Base-by-base conservation (phyloP, 805 yeast genomes). In the Lachancea meyersii region DNA sequence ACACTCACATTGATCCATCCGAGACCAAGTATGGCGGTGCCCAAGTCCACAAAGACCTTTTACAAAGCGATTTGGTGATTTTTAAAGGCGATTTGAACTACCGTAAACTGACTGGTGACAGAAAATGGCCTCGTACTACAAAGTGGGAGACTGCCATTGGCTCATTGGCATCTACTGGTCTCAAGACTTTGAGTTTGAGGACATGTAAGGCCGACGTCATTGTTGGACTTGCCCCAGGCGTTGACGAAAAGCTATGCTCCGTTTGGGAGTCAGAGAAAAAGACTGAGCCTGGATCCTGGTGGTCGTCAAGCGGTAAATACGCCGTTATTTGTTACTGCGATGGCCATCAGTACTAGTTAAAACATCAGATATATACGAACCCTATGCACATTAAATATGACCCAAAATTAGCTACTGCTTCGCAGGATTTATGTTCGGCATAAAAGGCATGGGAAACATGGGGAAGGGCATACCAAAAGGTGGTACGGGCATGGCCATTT, bases 1-100 rank as follows among this genome's bases (percentile, higher is more conserved):
- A 79, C 68, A 83, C 94, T 86, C 72, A 77, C 22, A 68, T 93
- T 44, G 61, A 65, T 16, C 67, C 76, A 16, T 43, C 57, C 6
- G 85, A 82, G 45, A 63, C 64, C 2, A 67, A 68, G 35, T 76
- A 72, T 37, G 51, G 52, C 18, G 89, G 87, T 40, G 69, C 72
- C 5, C 75, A 71, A 38, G 68, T 87, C 20, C 80, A 82, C 66
- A 59, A 73, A 5, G 78, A 79, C 42, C 69, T 93, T 49, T 60
- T 67, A 46, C 67, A 79, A 13, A 82, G 94, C 10, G 70, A 80
- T 41, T 72, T 91, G 47, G 75, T 86, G 16, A 78, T 93, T 48
- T 82, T 91, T 64, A 93, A 93, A 67, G 99, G 99, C 45, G 99
- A 93, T 57, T 73, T 93, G 65, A 93, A 93, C 68, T 91, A 94